phyloP scores from a whole-genome alignment of 2,329 filamentous ascomycete species.

The Elsinoe perseae region DNA sequence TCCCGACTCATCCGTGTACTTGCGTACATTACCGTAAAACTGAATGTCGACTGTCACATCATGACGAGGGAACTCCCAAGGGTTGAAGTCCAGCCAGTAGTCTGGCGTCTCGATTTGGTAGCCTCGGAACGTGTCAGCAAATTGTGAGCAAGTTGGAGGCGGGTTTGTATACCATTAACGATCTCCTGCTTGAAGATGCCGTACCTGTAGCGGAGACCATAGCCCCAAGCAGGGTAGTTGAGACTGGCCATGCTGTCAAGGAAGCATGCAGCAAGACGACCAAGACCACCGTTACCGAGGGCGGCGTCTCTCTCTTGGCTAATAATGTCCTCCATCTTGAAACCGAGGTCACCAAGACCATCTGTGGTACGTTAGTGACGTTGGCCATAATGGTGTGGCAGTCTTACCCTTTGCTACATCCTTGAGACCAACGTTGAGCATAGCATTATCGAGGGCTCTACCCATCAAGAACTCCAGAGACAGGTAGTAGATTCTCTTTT shows the following conservation, averaged over 20 bases:
- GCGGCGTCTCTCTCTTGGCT: conserved; percentile 92
- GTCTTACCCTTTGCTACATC: conserved; percentile 66
- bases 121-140: neutral
- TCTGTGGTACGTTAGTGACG: conserved; percentile 43
- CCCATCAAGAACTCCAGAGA: conserved; percentile 98
- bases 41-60: conserved; percentile 95
- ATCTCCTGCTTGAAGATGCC: conserved; percentile 99
- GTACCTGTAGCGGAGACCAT: conserved; percentile 89
- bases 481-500: conserved; percentile 93
- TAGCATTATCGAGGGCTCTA: conserved; percentile 91
- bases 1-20: conserved; percentile 61
- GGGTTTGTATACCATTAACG: conserved; percentile 56
- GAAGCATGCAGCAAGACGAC: conserved; percentile 91
- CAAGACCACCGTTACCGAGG: conserved; percentile 89
- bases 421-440: conserved; percentile 91
- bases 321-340: conserved; percentile 94
- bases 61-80: conserved; percentile 95
- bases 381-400: neutral
- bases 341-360: conserved; percentile 80
- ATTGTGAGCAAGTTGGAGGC: neutral
- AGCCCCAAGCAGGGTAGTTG: conserved; percentile 95
- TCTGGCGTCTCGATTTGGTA: conserved; percentile 98
- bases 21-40: conserved; percentile 83
- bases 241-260: conserved; percentile 90
- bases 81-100: conserved; percentile 99